These are phyloP conservation scores for Salix udensis DNA, from an alignment of 345 rosid genomes.

Conservation along the genomic window DNA sequence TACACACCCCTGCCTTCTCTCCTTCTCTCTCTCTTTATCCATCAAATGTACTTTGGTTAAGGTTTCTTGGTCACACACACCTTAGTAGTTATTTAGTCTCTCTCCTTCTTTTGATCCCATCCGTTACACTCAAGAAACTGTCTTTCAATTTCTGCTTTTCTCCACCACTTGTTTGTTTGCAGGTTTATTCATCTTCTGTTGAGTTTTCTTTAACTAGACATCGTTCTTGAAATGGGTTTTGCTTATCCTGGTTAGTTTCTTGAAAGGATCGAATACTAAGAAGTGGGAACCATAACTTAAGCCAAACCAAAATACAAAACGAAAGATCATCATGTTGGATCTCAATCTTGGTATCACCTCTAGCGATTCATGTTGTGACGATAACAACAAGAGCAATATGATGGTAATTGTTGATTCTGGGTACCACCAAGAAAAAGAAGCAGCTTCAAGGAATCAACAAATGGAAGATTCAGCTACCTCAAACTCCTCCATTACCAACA, in stretches of 20 bases:
- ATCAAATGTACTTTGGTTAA: constrained; percentile 8
- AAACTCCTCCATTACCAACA: constrained; percentile 43
- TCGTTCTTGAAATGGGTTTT: neutral
- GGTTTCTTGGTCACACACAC: neutral
- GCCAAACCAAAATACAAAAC: neutral
- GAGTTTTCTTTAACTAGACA: neutral
- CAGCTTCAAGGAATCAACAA: constrained; percentile 9
- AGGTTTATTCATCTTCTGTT: neutral
- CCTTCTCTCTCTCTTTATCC: constrained; percentile 1
- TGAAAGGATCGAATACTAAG: neutral
- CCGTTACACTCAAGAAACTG: constrained; percentile 18
- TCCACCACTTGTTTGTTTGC: neutral
- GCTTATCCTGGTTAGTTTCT: neutral
- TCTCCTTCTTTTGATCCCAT: constrained; percentile 17
- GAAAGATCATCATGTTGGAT: constrained; percentile 43
- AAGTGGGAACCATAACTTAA: neutral
- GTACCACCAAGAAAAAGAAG: neutral
- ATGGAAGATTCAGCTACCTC: constrained; percentile 49
- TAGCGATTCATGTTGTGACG: constrained; percentile 25
- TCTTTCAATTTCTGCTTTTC: neutral
- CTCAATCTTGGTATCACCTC: constrained; percentile 55
- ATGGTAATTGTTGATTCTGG: neutral
- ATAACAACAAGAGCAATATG: constrained; percentile 1
- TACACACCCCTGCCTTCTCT: neutral
- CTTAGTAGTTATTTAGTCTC: neutral